phyloP scores from a whole-genome alignment of 306 rosid genomes.

The Arachis stenosperma region DNA sequence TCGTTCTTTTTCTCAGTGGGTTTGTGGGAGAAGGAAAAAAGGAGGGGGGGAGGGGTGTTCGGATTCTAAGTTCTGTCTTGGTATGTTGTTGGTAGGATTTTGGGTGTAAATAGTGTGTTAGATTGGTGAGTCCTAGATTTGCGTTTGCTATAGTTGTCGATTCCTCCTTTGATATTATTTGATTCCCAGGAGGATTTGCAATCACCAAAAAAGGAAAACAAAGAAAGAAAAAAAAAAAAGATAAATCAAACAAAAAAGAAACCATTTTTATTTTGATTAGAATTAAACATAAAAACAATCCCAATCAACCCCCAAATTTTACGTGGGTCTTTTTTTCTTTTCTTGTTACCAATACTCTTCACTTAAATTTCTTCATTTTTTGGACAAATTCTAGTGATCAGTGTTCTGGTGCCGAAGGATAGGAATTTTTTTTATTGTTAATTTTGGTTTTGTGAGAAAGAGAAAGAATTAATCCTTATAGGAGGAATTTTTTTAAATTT shows the following conservation, averaged over 20 bases:
- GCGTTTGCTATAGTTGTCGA: conserved; percentile 29
- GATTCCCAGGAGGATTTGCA: conserved; percentile 66
- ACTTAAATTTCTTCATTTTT: conserved; percentile 35
- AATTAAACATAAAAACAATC: conserved; percentile 24
- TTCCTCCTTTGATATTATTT: conserved; percentile 66
- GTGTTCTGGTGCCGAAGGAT: conserved; percentile 47
- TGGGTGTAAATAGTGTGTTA: conserved; percentile 57
- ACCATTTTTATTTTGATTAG: conserved; percentile 26
- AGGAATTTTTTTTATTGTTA: conserved; percentile 28
- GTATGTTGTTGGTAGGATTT: conserved; percentile 40
- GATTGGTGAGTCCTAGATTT: conserved; percentile 44
- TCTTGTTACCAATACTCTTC: conserved; percentile 34
- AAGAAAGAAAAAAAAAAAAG: conserved; percentile 13
- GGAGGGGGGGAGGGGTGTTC: neutral
- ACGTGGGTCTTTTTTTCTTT: conserved; percentile 51
- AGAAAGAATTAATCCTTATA: conserved; percentile 1
- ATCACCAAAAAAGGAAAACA: conserved; percentile 19
- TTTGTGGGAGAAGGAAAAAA: conserved; percentile 6
- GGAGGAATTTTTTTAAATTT: neutral
- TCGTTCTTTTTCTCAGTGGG: conserved; percentile 34
- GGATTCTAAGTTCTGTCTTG: conserved; percentile 31
- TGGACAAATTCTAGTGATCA: conserved; percentile 37
- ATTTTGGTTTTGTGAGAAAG: conserved; percentile 43
- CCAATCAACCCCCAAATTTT: conserved; percentile 65
- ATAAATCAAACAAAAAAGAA: conserved; percentile 30